phyloP scores from a whole-genome alignment of 2,329 filamentous ascomycete species.

The Didymosphaeria variabile region DNA sequence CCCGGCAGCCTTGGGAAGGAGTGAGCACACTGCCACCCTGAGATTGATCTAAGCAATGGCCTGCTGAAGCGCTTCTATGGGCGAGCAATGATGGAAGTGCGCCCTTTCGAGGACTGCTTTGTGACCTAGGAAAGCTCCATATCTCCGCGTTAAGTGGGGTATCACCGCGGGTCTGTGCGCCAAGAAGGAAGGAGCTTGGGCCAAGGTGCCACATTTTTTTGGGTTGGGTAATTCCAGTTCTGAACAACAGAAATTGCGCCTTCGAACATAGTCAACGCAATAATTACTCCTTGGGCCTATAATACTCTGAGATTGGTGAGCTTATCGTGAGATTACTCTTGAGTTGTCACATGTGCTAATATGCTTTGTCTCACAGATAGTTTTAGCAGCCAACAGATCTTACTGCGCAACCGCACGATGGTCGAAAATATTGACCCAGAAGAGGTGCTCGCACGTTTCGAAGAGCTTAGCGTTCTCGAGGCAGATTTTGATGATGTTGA shows the following conservation, averaged over 20 bases:
- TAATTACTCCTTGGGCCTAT: background rate
- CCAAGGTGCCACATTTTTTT: conserved; percentile 3
- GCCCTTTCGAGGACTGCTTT: background rate
- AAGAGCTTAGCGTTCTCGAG: conserved; percentile 82
- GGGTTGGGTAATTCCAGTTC: conserved; percentile 4
- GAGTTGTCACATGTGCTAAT: conserved; percentile 15
- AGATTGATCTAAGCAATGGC: background rate
- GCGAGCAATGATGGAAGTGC: background rate
- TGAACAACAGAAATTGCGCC: conserved; percentile 2
- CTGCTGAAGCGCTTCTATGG: background rate
- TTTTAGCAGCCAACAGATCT: conserved; percentile 9
- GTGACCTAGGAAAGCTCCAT: background rate
- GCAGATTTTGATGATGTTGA: conserved; percentile 85
- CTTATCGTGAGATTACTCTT: background rate
- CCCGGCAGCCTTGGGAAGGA: background rate
- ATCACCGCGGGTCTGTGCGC: conserved; percentile 1
- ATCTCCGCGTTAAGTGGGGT: conserved; percentile 8
- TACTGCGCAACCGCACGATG: conserved; percentile 31
- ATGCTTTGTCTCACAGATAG: conserved; percentile 30
- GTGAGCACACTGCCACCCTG: too few species aligned
- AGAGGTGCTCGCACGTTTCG: conserved; percentile 60
- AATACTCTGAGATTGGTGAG: background rate
- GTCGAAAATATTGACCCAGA: conserved; percentile 32
- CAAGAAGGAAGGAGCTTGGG: conserved; percentile 9
- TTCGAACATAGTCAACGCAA: background rate